phyloP scores from a whole-genome alignment of 2,329 filamentous ascomycete species.

The Neofusicoccum laricinum region DNA sequence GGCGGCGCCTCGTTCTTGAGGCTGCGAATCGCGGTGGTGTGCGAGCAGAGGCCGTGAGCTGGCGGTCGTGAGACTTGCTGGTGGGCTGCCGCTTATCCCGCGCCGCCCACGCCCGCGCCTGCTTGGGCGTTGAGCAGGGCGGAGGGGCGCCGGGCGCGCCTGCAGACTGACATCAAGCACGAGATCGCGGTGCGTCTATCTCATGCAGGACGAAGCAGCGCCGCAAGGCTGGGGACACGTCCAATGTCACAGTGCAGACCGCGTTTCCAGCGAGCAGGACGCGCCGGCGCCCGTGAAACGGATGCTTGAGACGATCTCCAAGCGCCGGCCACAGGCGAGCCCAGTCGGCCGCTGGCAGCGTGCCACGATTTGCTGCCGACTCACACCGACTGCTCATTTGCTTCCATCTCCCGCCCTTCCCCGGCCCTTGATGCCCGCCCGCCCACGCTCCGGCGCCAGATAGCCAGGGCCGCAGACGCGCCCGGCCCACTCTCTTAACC shows the following conservation, averaged over 20 bases:
- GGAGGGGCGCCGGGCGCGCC: background rate
- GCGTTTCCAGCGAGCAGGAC: background rate
- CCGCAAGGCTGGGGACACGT: constrained; percentile 6
- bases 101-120: background rate
- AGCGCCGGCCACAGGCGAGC: constrained; percentile 6
- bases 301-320: constrained; percentile 6
- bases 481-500: constrained; percentile 10
- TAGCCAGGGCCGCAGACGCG: background rate
- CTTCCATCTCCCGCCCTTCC: constrained; percentile 7
- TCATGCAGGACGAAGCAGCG: background rate
- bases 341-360: constrained; percentile 7
- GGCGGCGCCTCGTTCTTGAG: background rate
- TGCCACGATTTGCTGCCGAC: constrained; percentile 14
- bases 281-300: background rate
- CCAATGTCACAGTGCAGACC: constrained; percentile 12
- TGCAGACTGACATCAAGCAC: constrained; percentile 13
- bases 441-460: background rate
- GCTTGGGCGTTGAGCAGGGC: too few relatives aligned
- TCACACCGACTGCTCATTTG: constrained; percentile 14
- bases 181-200: background rate
- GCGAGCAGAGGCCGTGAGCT: background rate
- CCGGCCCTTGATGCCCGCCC: background rate
- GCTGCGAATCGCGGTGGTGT: background rate
- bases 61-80: background rate
- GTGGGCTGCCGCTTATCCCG: background rate